Evolutionary conservation across 768 basidiomycete species (phyloP).

Genomic region (Aureoboletus auriporus): DNA sequence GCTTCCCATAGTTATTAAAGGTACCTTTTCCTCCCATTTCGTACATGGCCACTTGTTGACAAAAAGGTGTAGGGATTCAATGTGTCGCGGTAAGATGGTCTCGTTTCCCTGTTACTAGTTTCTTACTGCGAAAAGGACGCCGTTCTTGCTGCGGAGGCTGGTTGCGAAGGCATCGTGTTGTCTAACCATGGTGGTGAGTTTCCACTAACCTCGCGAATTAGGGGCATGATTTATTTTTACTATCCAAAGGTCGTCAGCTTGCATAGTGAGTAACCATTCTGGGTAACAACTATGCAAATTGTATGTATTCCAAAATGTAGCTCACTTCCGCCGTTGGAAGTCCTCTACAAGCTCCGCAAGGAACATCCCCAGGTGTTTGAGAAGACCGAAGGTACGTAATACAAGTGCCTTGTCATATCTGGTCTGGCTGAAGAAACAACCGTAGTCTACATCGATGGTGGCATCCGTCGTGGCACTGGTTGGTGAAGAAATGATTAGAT

Average conservation of each 20-base stretch:
- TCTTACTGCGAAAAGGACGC: slow-evolving; percentile 58
- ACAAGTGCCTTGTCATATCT: background rate
- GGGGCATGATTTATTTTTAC: background rate
- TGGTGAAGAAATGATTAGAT: slow-evolving; percentile 9
- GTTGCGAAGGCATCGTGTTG: slow-evolving; percentile 83
- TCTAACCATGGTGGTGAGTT: slow-evolving; percentile 84
- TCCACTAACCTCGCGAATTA: background rate
- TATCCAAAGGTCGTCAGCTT: slow-evolving; percentile 60
- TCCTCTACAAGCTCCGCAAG: slow-evolving; percentile 68
- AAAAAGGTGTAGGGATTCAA: slow-evolving; percentile 52
- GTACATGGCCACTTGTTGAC: slow-evolving; percentile 4
- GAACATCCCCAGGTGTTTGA: slow-evolving; percentile 73
- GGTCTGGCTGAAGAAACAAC: slow-evolving; percentile 4
- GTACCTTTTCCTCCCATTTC: slow-evolving; percentile 24
- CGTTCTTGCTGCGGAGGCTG: slow-evolving; percentile 75
- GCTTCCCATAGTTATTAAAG: slow-evolving; percentile 74
- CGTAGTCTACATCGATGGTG: slow-evolving; percentile 83
- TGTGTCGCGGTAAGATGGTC: slow-evolving; percentile 51
- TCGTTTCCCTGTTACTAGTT: background rate
- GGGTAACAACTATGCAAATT: background rate
- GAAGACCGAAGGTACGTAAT: slow-evolving; percentile 57
- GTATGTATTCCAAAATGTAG: slow-evolving; percentile 33
- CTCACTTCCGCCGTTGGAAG: slow-evolving; percentile 72
- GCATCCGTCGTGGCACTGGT: slow-evolving; percentile 74
- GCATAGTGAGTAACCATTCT: slow-evolving; percentile 54